Conservation (phyloP, 345 rosid genomes). For the Sisymbrium altissimum region DNA sequence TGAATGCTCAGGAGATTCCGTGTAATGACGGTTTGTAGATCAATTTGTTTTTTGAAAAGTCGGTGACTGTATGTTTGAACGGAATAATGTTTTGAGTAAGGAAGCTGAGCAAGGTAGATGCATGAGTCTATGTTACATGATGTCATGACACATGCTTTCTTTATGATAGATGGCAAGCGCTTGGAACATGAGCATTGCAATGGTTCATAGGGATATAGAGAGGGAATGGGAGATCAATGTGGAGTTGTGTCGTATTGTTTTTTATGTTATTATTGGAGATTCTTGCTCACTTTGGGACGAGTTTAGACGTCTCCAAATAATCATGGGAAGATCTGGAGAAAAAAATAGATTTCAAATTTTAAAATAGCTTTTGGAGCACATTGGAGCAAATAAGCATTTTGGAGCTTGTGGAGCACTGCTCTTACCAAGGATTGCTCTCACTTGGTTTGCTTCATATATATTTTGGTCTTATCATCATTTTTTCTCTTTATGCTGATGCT, state of each 20-base stretch:
- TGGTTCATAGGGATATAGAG: constrained; percentile 85
- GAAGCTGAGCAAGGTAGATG: constrained; percentile 59
- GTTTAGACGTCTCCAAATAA: constrained; percentile 49
- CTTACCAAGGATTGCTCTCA: constrained; percentile 88
- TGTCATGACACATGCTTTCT: constrained; percentile 92
- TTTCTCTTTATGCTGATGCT: constrained; percentile 37
- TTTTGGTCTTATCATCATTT: constrained; percentile 40
- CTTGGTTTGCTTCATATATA: constrained; percentile 71
- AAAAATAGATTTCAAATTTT: constrained; percentile 50
- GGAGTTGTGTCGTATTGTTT: constrained; percentile 60
- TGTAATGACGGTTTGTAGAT: not conserved
- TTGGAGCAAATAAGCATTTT: constrained; percentile 66
- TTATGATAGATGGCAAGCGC: constrained; percentile 92
- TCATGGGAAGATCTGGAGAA: constrained; percentile 62
- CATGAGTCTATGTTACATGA: constrained; percentile 56
- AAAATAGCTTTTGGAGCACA: constrained; percentile 80
- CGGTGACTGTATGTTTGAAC: not conserved
- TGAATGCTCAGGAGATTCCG: not conserved
- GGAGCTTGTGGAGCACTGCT: constrained; percentile 96
- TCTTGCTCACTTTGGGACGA: constrained; percentile 66
- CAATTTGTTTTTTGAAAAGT: not conserved
- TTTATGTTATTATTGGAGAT: constrained; percentile 60
- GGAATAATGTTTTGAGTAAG: constrained; percentile 15
- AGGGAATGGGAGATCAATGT: constrained; percentile 89
- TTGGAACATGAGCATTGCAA: constrained; percentile 94